These are phyloP conservation scores for Gremmenia infestans DNA, from an alignment of 2,329 filamentous ascomycete genomes.

Conservation along the genomic window DNA sequence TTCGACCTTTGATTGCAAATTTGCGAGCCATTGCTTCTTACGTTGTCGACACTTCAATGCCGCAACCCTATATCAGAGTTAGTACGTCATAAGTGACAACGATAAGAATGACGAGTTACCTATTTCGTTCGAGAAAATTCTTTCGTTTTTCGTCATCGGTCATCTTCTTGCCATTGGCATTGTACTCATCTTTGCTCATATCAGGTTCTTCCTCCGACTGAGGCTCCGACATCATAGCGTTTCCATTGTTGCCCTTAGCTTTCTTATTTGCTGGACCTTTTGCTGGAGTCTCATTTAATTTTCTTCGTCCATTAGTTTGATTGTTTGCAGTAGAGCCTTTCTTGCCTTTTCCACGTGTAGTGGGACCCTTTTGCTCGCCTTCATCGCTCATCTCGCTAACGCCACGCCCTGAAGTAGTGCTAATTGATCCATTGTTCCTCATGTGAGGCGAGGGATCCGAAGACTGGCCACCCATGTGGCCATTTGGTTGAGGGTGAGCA, in stretches of 20 bases:
- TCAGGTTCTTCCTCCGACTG: conserved; percentile 35
- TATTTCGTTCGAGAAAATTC: conserved; percentile 94
- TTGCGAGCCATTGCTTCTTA: conserved; percentile 98
- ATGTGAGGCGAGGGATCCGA: conserved; percentile 44
- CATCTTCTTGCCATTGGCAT: conserved; percentile 74
- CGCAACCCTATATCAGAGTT: conserved; percentile 64
- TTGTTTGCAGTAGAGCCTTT: conserved; percentile 45
- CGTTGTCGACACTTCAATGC: conserved; percentile 94
- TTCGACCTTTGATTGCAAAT: conserved; percentile 91
- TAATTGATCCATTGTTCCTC: conserved; percentile 40
- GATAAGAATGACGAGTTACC: conserved; percentile 50
- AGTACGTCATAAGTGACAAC: conserved; percentile 12
- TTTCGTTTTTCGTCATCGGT: conserved; percentile 98
- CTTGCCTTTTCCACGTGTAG: conserved; percentile 64
- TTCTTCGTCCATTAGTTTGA: conserved; percentile 64
- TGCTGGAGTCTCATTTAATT: conserved; percentile 62
- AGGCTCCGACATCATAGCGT: conserved; percentile 32
- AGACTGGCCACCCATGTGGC: conserved; percentile 20
- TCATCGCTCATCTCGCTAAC: conserved; percentile 69
- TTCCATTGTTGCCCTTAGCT: conserved; percentile 53
- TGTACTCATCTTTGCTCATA: conserved; percentile 52
- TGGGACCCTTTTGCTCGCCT: conserved; percentile 62
- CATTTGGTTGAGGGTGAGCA: conserved; percentile 24
- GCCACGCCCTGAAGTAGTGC: conserved; percentile 42
- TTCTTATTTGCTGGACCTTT: conserved; percentile 70